A percentile compares a stretch with the other conserved stretches of the same genome.
Evolutionary conservation across 805 yeast genomes (phyloP).

Genomic region (Sugiyamaella boreocaroliniensis): DNA sequence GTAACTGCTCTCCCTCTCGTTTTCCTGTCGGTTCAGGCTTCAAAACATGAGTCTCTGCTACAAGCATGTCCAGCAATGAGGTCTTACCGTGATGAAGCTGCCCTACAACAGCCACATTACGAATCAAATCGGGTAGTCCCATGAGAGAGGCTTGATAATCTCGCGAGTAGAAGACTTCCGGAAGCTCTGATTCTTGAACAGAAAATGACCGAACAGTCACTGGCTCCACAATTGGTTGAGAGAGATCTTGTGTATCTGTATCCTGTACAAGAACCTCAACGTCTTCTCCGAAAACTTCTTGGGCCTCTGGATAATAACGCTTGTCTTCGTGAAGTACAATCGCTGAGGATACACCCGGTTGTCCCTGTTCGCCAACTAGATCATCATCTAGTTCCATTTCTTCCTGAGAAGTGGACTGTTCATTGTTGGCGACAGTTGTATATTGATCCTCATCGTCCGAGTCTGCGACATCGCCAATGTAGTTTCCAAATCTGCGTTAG

Average conservation of each 20-base stretch:
- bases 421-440: neutral
- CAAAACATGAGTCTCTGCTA: constrained; percentile 56
- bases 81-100: constrained; percentile 83
- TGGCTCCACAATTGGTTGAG: constrained; percentile 64
- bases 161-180: constrained; percentile 54
- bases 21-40: constrained; percentile 24
- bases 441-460: constrained; percentile 20
- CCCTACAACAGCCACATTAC: constrained; percentile 78
- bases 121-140: constrained; percentile 51
- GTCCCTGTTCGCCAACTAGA: constrained; percentile 6
- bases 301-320: constrained; percentile 37
- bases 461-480: constrained; percentile 27
- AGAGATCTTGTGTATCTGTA: constrained; percentile 43
- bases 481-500: constrained; percentile 30
- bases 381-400: constrained; percentile 11
- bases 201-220: constrained; percentile 36
- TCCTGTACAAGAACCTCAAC: constrained; percentile 61
- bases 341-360: constrained; percentile 20
- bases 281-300: constrained; percentile 48
- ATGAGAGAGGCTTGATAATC: constrained; percentile 51
- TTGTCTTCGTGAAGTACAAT: constrained; percentile 43
- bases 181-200: constrained; percentile 49
- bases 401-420: neutral
- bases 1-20: constrained; percentile 40
- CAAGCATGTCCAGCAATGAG: constrained; percentile 59